These are phyloP conservation scores for Lichenothelia convexa DNA, from an alignment of 495 filamentous ascomycete species.

Conservation along the genomic window DNA sequence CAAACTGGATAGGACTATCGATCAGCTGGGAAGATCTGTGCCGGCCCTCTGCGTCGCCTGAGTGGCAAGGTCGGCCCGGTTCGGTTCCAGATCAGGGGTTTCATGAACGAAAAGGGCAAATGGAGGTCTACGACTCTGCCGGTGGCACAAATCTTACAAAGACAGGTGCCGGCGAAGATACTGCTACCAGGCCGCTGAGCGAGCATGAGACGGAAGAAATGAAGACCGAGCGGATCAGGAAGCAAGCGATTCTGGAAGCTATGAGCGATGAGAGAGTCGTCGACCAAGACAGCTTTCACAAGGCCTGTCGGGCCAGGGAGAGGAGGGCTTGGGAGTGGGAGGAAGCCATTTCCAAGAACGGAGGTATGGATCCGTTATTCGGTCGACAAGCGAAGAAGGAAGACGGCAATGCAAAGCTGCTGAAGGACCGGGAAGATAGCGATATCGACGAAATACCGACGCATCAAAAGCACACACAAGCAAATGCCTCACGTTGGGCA, in stretches of 20 bases:
- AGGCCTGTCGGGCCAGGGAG: slow-evolving; percentile 40
- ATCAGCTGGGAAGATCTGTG: slow-evolving; percentile 53
- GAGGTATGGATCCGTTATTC: too few species aligned
- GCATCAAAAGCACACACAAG: slow-evolving; percentile 2
- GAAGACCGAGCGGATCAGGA: slow-evolving; percentile 36
- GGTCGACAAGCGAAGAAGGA: slow-evolving; percentile 9
- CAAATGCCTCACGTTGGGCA: slow-evolving; percentile 31
- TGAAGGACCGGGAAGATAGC: slow-evolving; percentile 3
- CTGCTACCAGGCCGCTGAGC: not conserved
- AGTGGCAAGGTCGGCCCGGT: slow-evolving; percentile 13
- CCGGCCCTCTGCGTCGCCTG: slow-evolving; percentile 43
- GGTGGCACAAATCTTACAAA: too few species aligned
- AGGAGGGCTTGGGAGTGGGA: slow-evolving; percentile 33
- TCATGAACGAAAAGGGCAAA: slow-evolving; percentile 8
- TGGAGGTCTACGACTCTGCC: too few species aligned
- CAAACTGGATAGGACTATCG: slow-evolving; percentile 45
- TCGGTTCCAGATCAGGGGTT: slow-evolving; percentile 9
- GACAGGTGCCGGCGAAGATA: not conserved
- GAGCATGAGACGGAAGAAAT: slow-evolving; percentile 31
- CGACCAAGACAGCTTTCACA: slow-evolving; percentile 43
- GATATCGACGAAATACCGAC: slow-evolving; percentile 9
- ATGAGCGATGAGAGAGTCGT: slow-evolving; percentile 44
- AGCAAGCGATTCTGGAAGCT: slow-evolving; percentile 46
- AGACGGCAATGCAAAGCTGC: not conserved
- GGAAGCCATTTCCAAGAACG: slow-evolving; percentile 12